These are phyloP conservation scores for Cyphellophora europaea DNA, from an alignment of 2,329 filamentous ascomycete genomes.

Conservation along the genomic window DNA sequence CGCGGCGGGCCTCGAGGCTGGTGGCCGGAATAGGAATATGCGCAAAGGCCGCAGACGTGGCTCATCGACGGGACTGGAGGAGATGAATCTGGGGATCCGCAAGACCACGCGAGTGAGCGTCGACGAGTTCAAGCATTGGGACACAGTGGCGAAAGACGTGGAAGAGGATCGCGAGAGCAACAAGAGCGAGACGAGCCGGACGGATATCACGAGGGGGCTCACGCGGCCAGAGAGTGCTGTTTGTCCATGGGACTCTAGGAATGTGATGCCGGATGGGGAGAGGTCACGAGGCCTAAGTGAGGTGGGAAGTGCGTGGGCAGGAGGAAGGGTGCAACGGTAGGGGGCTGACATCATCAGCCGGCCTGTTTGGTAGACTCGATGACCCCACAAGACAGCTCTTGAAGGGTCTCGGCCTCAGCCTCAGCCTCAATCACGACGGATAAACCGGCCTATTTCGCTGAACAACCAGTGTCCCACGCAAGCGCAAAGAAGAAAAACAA, in stretches of 20 bases:
- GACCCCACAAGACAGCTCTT: no score
- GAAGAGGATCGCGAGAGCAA: background rate
- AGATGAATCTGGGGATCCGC: background rate
- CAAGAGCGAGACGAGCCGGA: background rate
- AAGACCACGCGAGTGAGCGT: slow-evolving; percentile 1
- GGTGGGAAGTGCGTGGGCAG: background rate
- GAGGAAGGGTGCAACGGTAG: background rate
- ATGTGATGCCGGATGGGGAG: background rate
- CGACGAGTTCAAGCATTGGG: background rate
- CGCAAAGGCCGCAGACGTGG: no score
- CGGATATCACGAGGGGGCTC: background rate
- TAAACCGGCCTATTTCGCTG: no score
- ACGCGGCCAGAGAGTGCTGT: background rate
- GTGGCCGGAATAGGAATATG: no score
- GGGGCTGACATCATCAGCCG: no score
- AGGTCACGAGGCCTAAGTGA: background rate
- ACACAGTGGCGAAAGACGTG: background rate
- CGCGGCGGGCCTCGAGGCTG: no score
- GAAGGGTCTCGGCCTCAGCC: no score
- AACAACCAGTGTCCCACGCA: no score
- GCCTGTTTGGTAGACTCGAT: no score
- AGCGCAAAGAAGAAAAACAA: no score
- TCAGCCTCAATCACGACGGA: no score
- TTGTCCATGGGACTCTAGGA: background rate
- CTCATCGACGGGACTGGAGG: background rate